These are phyloP conservation scores for Sequoiadendron giganteum DNA, from an alignment of 75 land plant species.

Conservation along the genomic window DNA sequence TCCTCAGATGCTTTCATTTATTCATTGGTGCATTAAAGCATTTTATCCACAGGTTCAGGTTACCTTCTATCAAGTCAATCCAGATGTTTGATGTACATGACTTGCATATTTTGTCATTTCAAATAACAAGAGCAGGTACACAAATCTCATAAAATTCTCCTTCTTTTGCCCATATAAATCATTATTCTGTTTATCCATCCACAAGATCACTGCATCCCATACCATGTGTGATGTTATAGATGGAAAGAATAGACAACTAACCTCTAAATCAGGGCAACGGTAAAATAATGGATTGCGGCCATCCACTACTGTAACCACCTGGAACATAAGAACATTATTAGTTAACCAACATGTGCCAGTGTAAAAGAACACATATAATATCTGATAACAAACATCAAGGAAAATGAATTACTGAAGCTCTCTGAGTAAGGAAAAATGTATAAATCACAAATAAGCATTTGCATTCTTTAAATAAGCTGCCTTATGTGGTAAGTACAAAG, in stretches of 20 bases:
- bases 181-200: not conserved
- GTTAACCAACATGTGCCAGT: not conserved
- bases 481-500: not conserved
- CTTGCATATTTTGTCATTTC: not conserved
- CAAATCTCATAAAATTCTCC: not conserved
- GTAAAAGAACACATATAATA: not conserved
- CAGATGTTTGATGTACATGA: not conserved
- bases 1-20: not conserved
- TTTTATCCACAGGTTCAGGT: not conserved
- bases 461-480: not conserved
- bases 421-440: not conserved
- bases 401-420: not conserved
- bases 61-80: not conserved
- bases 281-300: constrained; percentile 95
- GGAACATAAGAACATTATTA: constrained; percentile 9
- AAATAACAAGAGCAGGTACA: too few species aligned
- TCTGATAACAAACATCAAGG: not conserved
- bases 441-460: not conserved
- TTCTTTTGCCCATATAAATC: not conserved
- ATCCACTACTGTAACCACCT: constrained; percentile 99
- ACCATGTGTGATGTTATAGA: not conserved
- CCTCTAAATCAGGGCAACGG: constrained; percentile 98
- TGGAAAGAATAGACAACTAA: constrained; percentile 18
- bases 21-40: not conserved
- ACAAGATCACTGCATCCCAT: not conserved